Base-by-base conservation (phyloP, 306 rosid genomes). In the Vigna nakashimae region DNA sequence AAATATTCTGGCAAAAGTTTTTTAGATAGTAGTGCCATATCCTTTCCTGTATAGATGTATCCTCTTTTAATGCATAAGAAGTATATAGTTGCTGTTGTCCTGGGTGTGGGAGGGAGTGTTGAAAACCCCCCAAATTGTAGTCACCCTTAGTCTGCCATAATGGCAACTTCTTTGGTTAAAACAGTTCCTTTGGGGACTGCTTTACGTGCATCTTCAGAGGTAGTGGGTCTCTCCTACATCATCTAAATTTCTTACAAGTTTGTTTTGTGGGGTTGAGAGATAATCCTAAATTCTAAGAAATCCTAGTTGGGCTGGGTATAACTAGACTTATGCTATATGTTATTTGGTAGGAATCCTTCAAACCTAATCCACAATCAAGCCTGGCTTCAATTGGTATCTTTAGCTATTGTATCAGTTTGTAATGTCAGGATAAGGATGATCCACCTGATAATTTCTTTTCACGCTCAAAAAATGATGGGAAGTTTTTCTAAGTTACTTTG, bases 321-420 rank as follows among this genome's bases (percentile, higher is more conserved):
- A 50, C 32, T 66, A 30, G 77, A 46, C 45, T 48, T 51, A 60
- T 49, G 73, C 66, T 59, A 15, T 48, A 18, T 28, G 77, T 49
- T 30, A 59, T 58, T 26, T 55, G 38, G 42, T 11, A 51, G 46
- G 74, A 50, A 40, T 36, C 43, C 28, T 56, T 57, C 71, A 28
- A 22, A 30, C 58, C n/a, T 38, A 46, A 65, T 71, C 30, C 7
- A 30, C 58, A 34, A 32, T 64, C 56, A 64, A 71, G 69, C 79
- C 74, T 63, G 14, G 56, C 40, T 55, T 65, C 40, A 20, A 45
- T 67, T 56, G 30, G 67, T 69, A n/a, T 9, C 55, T 55, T 76
- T 49, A 53, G 67, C 59, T 63, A 46, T 70, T 20, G 53, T 55
- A 55, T 65, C 45, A 65, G 36, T 72, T 46, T 83, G 67, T 67